Evolutionary conservation across 192 early-diverging fungal genomes (phyloP).

Genomic region (Coemansia sp.): DNA sequence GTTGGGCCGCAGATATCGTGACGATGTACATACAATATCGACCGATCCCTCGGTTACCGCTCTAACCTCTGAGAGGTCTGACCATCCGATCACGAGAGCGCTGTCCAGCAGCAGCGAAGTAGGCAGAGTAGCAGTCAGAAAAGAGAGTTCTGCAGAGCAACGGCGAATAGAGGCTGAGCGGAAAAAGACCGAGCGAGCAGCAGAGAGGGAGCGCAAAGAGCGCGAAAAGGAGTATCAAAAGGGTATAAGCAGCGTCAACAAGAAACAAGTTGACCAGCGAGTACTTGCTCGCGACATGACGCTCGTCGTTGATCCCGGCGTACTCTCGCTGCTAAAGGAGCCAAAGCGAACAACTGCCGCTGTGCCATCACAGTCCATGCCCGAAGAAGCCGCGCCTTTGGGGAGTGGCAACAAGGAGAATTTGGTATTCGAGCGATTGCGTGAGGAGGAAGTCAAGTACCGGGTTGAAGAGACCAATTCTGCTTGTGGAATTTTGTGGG

Average conservation of each 20-base stretch:
- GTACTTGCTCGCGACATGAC: constrained; percentile 29
- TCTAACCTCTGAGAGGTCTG: constrained; percentile 4
- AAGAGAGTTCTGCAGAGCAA: neutral
- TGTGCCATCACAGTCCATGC: neutral
- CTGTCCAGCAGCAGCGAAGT: neutral
- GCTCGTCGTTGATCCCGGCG: constrained; percentile 21
- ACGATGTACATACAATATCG: constrained; percentile 4
- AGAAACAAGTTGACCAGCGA: constrained; percentile 13
- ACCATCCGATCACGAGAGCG: neutral
- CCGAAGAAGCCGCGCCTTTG: neutral
- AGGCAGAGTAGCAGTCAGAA: neutral
- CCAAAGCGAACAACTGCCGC: neutral
- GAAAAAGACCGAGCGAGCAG: constrained; percentile 2
- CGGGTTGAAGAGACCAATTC: neutral
- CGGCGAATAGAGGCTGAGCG: constrained; percentile 4
- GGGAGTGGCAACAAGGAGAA: neutral
- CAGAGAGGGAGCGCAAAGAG: constrained; percentile 4
- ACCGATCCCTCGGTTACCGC: neutral
- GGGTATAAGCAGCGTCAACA: constrained; percentile 15
- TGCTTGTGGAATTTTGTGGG: constrained; percentile 28
- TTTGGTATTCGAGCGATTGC: constrained; percentile 7
- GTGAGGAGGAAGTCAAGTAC: constrained; percentile 10
- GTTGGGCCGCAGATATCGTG: neutral
- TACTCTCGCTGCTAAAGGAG: constrained; percentile 10
- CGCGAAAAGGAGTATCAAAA: constrained; percentile 1